A percentile compares a stretch with the other conserved stretches of the same genome.
These are phyloP conservation scores for Saccharomycopsis sp. DNA, from an alignment of 805 yeast species.

Conservation along the genomic window DNA sequence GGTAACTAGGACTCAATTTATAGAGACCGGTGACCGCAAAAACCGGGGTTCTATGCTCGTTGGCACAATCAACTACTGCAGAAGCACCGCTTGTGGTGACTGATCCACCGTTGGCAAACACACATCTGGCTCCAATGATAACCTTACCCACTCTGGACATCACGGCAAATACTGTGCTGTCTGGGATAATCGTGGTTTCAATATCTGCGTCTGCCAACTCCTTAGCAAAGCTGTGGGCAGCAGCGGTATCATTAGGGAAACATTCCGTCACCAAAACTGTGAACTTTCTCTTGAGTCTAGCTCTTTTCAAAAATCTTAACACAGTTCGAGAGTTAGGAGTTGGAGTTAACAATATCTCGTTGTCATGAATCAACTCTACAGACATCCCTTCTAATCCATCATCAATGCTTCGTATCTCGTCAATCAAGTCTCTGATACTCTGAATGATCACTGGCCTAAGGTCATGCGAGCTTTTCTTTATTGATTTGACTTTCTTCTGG, in stretches of 20 bases:
- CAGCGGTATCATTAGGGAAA: slow-evolving; percentile 79
- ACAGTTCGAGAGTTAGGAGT: slow-evolving; percentile 92
- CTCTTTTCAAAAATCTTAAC: slow-evolving; percentile 75
- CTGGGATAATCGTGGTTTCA: slow-evolving; percentile 88
- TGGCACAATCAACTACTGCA: slow-evolving; percentile 91
- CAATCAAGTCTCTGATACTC: slow-evolving; percentile 86
- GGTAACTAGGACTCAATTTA: slow-evolving; percentile 88
- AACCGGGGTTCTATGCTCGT: slow-evolving; percentile 92
- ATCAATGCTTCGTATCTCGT: slow-evolving; percentile 82
- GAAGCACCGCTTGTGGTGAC: slow-evolving; percentile 87
- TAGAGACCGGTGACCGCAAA: slow-evolving; percentile 91
- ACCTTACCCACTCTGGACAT: slow-evolving; percentile 98
- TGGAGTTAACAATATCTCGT: slow-evolving; percentile 81
- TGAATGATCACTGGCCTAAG: slow-evolving; percentile 81
- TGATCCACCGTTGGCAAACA: slow-evolving; percentile 95
- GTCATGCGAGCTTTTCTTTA: slow-evolving; percentile 35
- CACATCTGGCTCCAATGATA: slow-evolving; percentile 84
- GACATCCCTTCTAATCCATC: slow-evolving; percentile 90
- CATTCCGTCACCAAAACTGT: slow-evolving; percentile 89
- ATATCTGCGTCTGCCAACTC: slow-evolving; percentile 78
- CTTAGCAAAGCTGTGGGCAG: slow-evolving; percentile 74
- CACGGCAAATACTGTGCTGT: slow-evolving; percentile 85
- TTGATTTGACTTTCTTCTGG: slow-evolving; percentile 24
- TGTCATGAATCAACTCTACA: slow-evolving; percentile 89
- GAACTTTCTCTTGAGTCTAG: slow-evolving; percentile 83